Percentiles rank a stretch among this genome's conserved stretches.
Evolutionary conservation across 2,329 filamentous ascomycete species (phyloP).

Genomic region (Penicillium sp.): DNA sequence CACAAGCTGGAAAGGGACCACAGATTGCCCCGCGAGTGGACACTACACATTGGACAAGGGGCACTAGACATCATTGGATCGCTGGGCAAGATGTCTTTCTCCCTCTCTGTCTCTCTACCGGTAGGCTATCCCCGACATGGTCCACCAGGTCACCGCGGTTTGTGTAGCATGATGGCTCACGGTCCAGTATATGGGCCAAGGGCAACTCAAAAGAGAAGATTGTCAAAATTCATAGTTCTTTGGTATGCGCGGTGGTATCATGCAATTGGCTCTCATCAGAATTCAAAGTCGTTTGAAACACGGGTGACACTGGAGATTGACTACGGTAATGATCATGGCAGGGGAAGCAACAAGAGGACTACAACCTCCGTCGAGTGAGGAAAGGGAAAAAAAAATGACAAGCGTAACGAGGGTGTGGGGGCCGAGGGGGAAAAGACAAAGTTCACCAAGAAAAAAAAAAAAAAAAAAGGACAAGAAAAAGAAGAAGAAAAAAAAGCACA

Average conservation of each 20-base stretch:
- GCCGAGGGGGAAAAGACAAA: background rate
- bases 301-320: too few relatives aligned
- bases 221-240: too few relatives aligned
- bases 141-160: too few relatives aligned
- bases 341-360: background rate
- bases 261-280: too few relatives aligned
- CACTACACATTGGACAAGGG: background rate
- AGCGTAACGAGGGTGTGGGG: background rate
- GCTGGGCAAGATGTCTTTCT: background rate
- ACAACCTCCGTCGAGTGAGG: background rate
- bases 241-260: too few relatives aligned
- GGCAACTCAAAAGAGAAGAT: too few relatives aligned
- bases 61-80: too few relatives aligned
- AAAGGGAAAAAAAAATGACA: background rate
- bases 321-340: too few relatives aligned
- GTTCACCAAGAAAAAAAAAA: background rate
- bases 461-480: background rate
- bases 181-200: too few relatives aligned
- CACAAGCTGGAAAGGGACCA: background rate
- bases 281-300: too few relatives aligned
- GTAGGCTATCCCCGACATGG: background rate
- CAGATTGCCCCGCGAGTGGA: slow-evolving; percentile 7
- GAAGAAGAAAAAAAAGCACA: background rate
- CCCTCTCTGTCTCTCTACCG: background rate
- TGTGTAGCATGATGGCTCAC: too few relatives aligned